Conservation (phyloP, 129 eudicot genomes). For the Escallonia rubra region DNA sequence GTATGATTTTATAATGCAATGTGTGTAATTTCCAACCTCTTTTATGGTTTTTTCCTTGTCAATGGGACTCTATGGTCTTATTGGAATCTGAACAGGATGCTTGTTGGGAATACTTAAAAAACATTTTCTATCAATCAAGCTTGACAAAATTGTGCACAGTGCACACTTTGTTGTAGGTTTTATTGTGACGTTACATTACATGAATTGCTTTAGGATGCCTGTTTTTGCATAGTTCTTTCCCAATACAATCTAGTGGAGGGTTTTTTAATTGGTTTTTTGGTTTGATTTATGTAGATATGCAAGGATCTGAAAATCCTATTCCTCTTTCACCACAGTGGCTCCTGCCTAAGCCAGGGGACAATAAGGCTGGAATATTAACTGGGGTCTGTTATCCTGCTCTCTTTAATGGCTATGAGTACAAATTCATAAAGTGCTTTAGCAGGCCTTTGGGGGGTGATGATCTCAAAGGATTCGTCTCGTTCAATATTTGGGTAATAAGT, state of each 20-base stretch:
- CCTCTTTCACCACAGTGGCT: constrained; percentile 99
- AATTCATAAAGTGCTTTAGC: too few species aligned
- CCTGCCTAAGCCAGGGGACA: constrained; percentile 83
- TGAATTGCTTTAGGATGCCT: background rate
- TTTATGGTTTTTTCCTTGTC: background rate
- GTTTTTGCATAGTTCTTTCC: background rate
- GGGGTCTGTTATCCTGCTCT: constrained; percentile 52
- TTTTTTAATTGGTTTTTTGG: background rate
- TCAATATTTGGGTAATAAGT: too few species aligned
- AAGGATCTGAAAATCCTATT: constrained; percentile 62
- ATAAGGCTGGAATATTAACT: constrained; percentile 50
- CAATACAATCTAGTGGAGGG: background rate
- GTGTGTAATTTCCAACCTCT: background rate
- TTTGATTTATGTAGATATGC: constrained; percentile 50
- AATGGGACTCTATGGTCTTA: background rate
- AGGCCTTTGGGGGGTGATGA: too few species aligned
- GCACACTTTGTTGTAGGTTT: background rate
- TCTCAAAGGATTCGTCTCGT: too few species aligned
- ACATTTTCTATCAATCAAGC: too few species aligned
- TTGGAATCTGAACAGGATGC: too few species aligned
- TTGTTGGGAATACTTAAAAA: background rate
- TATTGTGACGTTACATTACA: background rate
- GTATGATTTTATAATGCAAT: too few species aligned
- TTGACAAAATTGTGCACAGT: background rate
- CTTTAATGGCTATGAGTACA: too few species aligned